Conservation (phyloP, 805 yeast species). For the Candida namnaoensis region DNA sequence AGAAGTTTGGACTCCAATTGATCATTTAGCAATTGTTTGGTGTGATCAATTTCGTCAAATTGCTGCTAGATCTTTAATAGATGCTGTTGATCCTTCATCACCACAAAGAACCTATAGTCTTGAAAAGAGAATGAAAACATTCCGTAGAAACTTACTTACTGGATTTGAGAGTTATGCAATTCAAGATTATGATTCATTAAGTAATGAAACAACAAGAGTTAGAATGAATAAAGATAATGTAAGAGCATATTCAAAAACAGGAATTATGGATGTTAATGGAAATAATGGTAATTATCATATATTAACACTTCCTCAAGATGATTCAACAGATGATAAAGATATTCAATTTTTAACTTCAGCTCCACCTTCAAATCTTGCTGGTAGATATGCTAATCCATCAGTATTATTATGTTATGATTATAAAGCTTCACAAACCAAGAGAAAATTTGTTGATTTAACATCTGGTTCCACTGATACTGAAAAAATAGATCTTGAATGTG, state of each 20-base stretch:
- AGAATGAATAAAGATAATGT: slow-evolving; percentile 8
- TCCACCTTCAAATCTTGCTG: too few relatives aligned
- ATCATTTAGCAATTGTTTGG: slow-evolving; percentile 95
- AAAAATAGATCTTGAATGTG: slow-evolving; percentile 31
- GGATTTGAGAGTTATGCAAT: slow-evolving; percentile 44
- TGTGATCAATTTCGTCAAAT: slow-evolving; percentile 76
- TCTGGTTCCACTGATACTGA: background rate
- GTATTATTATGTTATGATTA: slow-evolving; percentile 12
- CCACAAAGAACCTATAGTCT: slow-evolving; percentile 45
- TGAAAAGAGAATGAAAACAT: slow-evolving; percentile 46
- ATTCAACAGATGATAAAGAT: too few relatives aligned
- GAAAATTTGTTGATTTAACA: slow-evolving; percentile 1
- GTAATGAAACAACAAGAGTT: slow-evolving; percentile 7
- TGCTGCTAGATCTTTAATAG: slow-evolving; percentile 50
- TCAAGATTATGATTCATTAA: slow-evolving; percentile 15
- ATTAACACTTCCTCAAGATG: too few relatives aligned
- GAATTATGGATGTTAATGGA: background rate
- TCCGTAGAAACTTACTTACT: slow-evolving; percentile 35
- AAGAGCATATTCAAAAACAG: background rate
- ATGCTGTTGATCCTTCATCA: slow-evolving; percentile 40
- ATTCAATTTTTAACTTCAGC: too few relatives aligned
- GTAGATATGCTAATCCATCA: slow-evolving; percentile 7
- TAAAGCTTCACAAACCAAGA: slow-evolving; percentile 4
- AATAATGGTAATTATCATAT: slow-evolving; percentile 1
- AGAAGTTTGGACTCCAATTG: slow-evolving; percentile 87